Percentiles rank a stretch among this genome's conserved stretches.
Evolutionary conservation across 2,329 filamentous ascomycete genomes (phyloP).

Genomic region (Alternaria ethzedia): DNA sequence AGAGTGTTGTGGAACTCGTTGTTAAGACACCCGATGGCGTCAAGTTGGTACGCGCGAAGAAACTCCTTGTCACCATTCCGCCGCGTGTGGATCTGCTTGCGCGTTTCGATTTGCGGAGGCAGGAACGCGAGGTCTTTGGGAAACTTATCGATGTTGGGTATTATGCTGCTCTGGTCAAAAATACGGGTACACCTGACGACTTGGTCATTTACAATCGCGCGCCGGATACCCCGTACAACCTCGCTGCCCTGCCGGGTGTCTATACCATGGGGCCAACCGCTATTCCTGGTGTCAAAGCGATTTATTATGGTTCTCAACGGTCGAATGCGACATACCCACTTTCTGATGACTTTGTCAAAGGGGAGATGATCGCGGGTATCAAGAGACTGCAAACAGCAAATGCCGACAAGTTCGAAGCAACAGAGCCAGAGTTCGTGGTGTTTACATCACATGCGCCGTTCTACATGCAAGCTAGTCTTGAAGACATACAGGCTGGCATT

Average conservation of each 20-base stretch:
- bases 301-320: neutral
- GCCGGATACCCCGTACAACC: neutral
- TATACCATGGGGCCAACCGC: neutral
- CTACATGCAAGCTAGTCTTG: neutral
- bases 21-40: constrained; percentile 22
- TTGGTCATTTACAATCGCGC: neutral
- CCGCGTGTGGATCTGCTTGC: constrained; percentile 47
- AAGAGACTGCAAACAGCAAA: constrained; percentile 15
- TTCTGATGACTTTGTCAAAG: constrained; percentile 19
- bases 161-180: constrained; percentile 49
- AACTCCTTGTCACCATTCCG: constrained; percentile 54
- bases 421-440: neutral
- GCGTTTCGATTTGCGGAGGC: constrained; percentile 44
- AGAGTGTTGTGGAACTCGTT: neutral
- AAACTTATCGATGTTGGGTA: constrained; percentile 50
- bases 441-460: neutral
- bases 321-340: constrained; percentile 9
- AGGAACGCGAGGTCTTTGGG: constrained; percentile 48
- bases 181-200: constrained; percentile 46
- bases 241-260: neutral
- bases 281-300: neutral
- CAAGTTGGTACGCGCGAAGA: constrained; percentile 46
- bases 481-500: constrained; percentile 14
- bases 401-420: constrained; percentile 11
- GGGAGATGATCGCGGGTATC: constrained; percentile 11